Evolutionary conservation across 805 yeast species (phyloP), one percentile per base, ranked within the genome.

Genomic region (Debaryomyces maramus): DNA sequence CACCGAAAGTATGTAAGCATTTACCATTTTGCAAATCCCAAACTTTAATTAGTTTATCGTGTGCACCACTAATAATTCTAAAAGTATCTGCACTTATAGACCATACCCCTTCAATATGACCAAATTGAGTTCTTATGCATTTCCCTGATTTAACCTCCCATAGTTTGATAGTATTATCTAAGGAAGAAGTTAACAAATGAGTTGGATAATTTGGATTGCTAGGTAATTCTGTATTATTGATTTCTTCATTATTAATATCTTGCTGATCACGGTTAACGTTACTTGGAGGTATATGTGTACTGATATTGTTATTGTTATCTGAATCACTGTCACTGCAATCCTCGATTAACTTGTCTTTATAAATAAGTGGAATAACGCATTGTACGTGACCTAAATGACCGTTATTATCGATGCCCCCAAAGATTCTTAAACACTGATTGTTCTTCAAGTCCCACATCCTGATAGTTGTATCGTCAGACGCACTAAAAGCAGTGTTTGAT

Each of bases 21-120:
- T 84, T 83, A 15, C 99, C 98, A 50, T 83, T 81, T 62, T 93
- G 97, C 45, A 93, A 70, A 59, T 93, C 99, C 99, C 99, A 93
- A 5, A 93, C 86, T 60, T 85, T 91, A 45, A 87, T 87, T 24
- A 81, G 71, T 46, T 88, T 77, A 67, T 93, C 99, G 57, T 93
- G 97, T 1, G 97, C 90, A 1, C 98, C 98, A 53, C 93, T 83
- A 8, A 91, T 86, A 32, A 93, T 86, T 50, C 99, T 77, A 72
- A 93, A 93, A 28, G 90, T 89, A 67, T 93, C 98, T 0, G 97
- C 96, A 13, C 93, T 88, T 40, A 93, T 85, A 31, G 91, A 88
- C 97, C 98, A 91, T 14, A 93, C 96, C 16, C 99, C 99, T 63
- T 93, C 98, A 39, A 91, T 88, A 58, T 93, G 99, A 2, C 99